A percentile compares a stretch with the other conserved stretches of the same genome.
phyloP scores from a whole-genome alignment of 164 flowering plant species.

The Magnolia changhungtana region DNA sequence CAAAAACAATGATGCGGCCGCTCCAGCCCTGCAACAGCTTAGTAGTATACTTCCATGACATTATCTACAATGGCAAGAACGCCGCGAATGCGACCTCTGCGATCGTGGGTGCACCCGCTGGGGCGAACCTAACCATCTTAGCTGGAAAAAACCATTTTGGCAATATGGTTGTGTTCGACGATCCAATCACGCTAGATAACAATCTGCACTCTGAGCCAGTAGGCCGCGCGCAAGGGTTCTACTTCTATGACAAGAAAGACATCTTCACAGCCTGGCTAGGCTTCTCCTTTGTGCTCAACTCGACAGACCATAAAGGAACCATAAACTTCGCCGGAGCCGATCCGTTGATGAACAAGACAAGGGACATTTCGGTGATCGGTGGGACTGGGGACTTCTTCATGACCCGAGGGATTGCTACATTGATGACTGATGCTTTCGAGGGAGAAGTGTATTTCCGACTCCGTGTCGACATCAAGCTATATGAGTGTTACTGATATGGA shows the following conservation, averaged over 20 bases:
- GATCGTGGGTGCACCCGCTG: slow-evolving; percentile 51
- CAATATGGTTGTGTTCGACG: slow-evolving; percentile 60
- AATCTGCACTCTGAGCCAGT: slow-evolving; percentile 50
- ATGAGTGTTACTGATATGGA: slow-evolving; percentile 50
- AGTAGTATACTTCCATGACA: slow-evolving; percentile 63
- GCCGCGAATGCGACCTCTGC: slow-evolving; percentile 61
- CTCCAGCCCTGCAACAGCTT: slow-evolving; percentile 48
- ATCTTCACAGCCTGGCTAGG: slow-evolving; percentile 55
- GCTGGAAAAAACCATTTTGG: slow-evolving; percentile 56
- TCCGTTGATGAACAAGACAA: slow-evolving; percentile 54
- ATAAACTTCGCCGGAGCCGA: slow-evolving; percentile 66
- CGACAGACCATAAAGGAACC: slow-evolving; percentile 49
- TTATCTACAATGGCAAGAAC: slow-evolving; percentile 64
- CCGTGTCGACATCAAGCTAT: slow-evolving; percentile 53
- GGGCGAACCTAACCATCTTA: slow-evolving; percentile 52
- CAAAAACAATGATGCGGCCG: not conserved
- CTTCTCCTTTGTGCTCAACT: slow-evolving; percentile 56
- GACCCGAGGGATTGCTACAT: slow-evolving; percentile 64
- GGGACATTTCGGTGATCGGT: slow-evolving; percentile 70
- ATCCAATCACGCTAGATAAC: slow-evolving; percentile 68
- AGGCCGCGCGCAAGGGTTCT: slow-evolving; percentile 77
- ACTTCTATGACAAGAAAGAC: slow-evolving; percentile 55
- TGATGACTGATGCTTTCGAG: slow-evolving; percentile 56
- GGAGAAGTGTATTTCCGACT: slow-evolving; percentile 69
- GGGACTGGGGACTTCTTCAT: slow-evolving; percentile 86